Evolutionary conservation across 2,329 filamentous ascomycete genomes (phyloP), one percentile per base, ranked within the genome.

Genomic region (Thielaviopsis punctulata): DNA sequence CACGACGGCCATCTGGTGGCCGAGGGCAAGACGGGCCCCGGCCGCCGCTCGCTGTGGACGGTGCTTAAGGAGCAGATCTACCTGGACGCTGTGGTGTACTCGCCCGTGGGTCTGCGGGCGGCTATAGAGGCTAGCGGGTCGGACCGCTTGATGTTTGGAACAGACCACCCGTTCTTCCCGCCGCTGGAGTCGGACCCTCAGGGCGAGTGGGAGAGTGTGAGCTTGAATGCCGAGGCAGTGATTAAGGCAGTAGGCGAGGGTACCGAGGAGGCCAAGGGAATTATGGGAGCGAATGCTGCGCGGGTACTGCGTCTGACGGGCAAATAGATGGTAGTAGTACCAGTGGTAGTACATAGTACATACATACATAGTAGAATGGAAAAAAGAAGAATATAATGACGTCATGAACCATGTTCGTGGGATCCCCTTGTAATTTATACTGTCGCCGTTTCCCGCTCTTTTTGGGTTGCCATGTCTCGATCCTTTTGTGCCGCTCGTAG

Each of bases 81-180:
- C 62, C 74, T 95, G 1, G 88, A 95, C 66, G 87, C 87, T 0
- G 88, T 94, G 13, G 77, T 93, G 6, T 88, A 92, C 64, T 85
- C 82, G 0, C 78, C 83, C 46, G 78, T 86, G 9, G 84, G 83
- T 0, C 64, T 89, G 53, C 79, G 75, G 59, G 82, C 83, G 1
- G 85, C 85, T 0, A 72, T 86, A 2, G 75, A 80, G 21, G 82
- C 81, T 0, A 72, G 74, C 55, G 83, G 84, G 0, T 70, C 71
- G 0, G 84, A 88, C 59, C 72, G 84, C 55, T 66, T 90, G 49
- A 76, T 90, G 70, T 90, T 90, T 66, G 86, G 84, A 23, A 89
- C 84, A 0, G 85, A 89, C 62, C 83, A 89, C 63, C 85, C 85
- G 0, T 89, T 90, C 68, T 90, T 90, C 65, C 85, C 85, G n/a